Evolutionary conservation across 768 basidiomycete species (phyloP).

Genomic region (Tylopilus cervinicoccineus): DNA sequence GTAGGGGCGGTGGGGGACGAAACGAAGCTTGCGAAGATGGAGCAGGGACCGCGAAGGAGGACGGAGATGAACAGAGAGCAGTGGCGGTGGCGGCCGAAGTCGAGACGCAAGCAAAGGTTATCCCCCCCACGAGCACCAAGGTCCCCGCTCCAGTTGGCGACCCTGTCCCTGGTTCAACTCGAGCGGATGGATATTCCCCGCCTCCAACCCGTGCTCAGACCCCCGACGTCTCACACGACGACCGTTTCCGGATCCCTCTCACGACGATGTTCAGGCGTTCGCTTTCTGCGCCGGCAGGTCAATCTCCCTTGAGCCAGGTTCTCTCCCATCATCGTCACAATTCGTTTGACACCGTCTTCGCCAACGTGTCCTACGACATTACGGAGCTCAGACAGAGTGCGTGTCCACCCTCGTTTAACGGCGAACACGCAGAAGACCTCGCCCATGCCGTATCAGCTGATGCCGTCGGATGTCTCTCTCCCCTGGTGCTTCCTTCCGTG

Average conservation of each 20-base stretch:
- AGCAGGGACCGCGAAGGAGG: conserved; percentile 5
- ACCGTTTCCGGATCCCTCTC: conserved; percentile 46
- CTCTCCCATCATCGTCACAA: conserved; percentile 18
- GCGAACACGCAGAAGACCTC: conserved; percentile 23
- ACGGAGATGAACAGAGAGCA: conserved; percentile 26
- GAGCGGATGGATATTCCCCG: background rate
- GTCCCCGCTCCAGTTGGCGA: background rate
- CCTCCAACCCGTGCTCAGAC: conserved; percentile 26
- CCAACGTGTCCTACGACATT: conserved; percentile 30
- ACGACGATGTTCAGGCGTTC: conserved; percentile 67
- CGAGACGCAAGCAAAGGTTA: conserved; percentile 5
- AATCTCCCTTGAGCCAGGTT: conserved; percentile 9
- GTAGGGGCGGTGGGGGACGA: conserved; percentile 2
- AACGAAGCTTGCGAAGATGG: conserved; percentile 4
- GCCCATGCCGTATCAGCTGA: conserved; percentile 20
- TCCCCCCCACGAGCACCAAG: background rate
- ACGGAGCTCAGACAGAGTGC: conserved; percentile 15
- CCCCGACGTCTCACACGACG: conserved; percentile 22
- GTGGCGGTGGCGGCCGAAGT: conserved; percentile 14
- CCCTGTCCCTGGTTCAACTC: background rate
- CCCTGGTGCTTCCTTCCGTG: conserved; percentile 29
- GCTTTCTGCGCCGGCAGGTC: conserved; percentile 49
- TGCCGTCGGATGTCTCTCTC: conserved; percentile 26
- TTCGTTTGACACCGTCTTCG: conserved; percentile 30
- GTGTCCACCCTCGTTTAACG: conserved; percentile 9